Percentiles rank a stretch among this genome's conserved stretches.
Evolutionary conservation across 345 rosid species (phyloP).

Genomic region (Salix udensis): DNA sequence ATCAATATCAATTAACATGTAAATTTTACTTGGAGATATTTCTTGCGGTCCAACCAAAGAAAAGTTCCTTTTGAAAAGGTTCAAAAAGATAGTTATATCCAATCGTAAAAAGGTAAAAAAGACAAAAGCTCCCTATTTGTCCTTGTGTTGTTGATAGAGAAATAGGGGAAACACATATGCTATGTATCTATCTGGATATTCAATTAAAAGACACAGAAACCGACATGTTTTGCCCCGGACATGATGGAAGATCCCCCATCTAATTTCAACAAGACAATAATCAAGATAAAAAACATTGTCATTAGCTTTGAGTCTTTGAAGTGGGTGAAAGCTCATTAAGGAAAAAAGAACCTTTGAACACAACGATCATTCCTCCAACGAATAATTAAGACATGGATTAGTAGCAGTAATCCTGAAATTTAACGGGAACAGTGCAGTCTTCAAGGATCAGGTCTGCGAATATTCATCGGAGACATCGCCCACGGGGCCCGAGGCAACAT

Average conservation of each 20-base stretch:
- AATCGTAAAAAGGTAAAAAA: slow-evolving; percentile 7
- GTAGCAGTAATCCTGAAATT: background rate
- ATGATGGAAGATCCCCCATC: slow-evolving; percentile 26
- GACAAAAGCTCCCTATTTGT: slow-evolving; percentile 27
- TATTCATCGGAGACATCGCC: background rate
- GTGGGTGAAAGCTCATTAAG: background rate
- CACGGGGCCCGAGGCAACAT: background rate
- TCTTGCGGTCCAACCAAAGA: no score
- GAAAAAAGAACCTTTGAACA: background rate
- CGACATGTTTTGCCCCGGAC: slow-evolving; percentile 33
- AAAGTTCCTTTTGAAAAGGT: background rate
- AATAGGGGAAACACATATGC: background rate
- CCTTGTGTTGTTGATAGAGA: slow-evolving; percentile 16
- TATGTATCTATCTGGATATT: slow-evolving; percentile 9
- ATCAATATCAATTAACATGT: no score
- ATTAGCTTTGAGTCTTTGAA: background rate
- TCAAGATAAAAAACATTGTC: background rate
- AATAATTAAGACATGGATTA: background rate
- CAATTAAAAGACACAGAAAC: slow-evolving; percentile 30
- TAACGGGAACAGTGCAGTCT: background rate
- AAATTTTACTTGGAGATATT: no score
- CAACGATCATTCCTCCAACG: slow-evolving; percentile 1
- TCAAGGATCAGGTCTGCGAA: background rate
- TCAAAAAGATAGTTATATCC: slow-evolving; percentile 11
- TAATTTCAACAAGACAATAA: slow-evolving; percentile 11